Evolutionary conservation across 2,329 filamentous ascomycete genomes (phyloP).

Genomic region (Helminthosporium solani): DNA sequence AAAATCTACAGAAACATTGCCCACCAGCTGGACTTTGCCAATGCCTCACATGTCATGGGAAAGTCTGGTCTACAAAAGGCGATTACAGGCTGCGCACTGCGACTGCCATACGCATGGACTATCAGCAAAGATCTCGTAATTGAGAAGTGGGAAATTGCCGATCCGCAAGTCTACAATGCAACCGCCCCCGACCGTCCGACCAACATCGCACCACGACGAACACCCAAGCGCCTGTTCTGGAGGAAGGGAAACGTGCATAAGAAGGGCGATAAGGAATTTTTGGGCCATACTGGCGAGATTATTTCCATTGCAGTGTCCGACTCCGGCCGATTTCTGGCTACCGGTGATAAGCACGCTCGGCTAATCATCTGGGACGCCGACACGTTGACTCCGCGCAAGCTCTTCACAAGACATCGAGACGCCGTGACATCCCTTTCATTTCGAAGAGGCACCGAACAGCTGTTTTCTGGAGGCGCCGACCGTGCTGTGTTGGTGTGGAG

Average conservation of each 20-base stretch:
- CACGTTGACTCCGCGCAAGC: conserved; percentile 73
- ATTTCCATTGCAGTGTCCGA: conserved; percentile 82
- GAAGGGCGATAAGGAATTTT: conserved; percentile 61
- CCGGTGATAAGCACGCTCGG: conserved; percentile 80
- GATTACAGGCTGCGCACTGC: conserved; percentile 77
- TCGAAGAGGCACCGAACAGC: conserved; percentile 79
- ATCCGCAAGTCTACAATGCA: conserved; percentile 36
- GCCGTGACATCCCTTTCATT: conserved; percentile 83
- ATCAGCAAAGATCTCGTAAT: conserved; percentile 81
- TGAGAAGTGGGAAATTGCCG: conserved; percentile 86
- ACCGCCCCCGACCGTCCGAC: conserved; percentile 24
- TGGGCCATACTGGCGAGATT: conserved; percentile 76
- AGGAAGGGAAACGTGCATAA: conserved; percentile 62
- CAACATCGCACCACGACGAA: conserved; percentile 56
- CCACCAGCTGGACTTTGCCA: conserved; percentile 67
- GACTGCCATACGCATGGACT: conserved; percentile 81
- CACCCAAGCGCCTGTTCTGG: conserved; percentile 64
- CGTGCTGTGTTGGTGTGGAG: conserved; percentile 96
- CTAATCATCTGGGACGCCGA: conserved; percentile 86
- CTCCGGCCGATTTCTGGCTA: conserved; percentile 87
- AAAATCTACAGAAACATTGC: conserved; percentile 82
- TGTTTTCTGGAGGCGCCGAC: conserved; percentile 89
- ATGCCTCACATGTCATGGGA: conserved; percentile 70
- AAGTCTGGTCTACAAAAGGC: conserved; percentile 74
- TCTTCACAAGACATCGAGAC: conserved; percentile 91